phyloP scores from a whole-genome alignment of 1,139 yeast species.

The Suhomyces panamericanus region DNA sequence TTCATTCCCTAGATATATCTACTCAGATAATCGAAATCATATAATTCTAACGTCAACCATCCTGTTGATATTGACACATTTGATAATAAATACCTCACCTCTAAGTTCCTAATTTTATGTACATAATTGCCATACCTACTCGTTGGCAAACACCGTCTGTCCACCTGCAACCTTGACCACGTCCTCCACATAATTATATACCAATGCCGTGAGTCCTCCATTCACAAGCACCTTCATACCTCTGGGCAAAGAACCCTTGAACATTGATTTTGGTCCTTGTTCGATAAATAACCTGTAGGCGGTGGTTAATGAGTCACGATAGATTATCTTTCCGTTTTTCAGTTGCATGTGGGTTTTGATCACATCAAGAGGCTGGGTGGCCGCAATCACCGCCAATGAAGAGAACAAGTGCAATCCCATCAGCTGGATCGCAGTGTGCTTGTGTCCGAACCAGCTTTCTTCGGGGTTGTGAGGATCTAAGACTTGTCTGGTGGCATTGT shows the following conservation, averaged over 20 bases:
- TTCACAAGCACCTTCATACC: constrained; percentile 74
- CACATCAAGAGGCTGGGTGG: constrained; percentile 91
- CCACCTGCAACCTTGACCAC: constrained; percentile 48
- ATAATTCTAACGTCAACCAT: too few species aligned
- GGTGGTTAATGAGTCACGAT: constrained; percentile 70
- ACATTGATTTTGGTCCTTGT: constrained; percentile 65
- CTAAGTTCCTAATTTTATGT: too few species aligned
- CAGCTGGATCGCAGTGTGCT: constrained; percentile 42
- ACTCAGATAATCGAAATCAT: neutral
- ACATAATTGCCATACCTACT: constrained; percentile 5
- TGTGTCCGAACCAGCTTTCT: constrained; percentile 50
- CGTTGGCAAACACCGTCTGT: constrained; percentile 49
- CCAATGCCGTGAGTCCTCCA: constrained; percentile 74
- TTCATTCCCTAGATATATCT: too few species aligned
- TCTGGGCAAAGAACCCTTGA: constrained; percentile 82
- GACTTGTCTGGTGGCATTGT: constrained; percentile 72
- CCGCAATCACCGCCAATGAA: constrained; percentile 65
- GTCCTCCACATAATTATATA: constrained; percentile 62
- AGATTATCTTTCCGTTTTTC: constrained; percentile 59
- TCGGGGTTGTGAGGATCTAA: constrained; percentile 55
- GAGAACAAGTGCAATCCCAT: constrained; percentile 56
- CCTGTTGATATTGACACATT: too few species aligned
- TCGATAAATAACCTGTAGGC: constrained; percentile 68
- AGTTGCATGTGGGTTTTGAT: constrained; percentile 88
- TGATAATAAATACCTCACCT: too few species aligned